These are phyloP conservation scores for Emergomyces orientalis DNA, from an alignment of 2,329 filamentous ascomycete genomes.

Conservation along the genomic window DNA sequence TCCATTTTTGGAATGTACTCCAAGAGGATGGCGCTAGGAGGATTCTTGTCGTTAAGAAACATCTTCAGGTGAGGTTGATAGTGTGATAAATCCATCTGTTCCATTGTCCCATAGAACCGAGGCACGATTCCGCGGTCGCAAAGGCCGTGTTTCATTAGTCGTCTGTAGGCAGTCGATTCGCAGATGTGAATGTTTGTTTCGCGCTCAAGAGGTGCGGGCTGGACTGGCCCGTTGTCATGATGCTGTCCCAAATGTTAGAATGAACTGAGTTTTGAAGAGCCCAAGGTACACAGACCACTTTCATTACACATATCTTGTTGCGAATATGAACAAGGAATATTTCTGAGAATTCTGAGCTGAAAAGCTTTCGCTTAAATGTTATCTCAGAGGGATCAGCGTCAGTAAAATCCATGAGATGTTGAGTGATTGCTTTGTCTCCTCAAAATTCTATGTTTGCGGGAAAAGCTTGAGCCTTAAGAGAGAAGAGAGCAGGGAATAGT, in stretches of 20 bases:
- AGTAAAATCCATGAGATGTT: constrained; percentile 4
- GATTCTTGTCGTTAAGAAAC: no score
- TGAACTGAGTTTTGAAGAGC: neutral
- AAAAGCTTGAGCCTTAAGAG: neutral
- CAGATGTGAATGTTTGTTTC: constrained; percentile 8
- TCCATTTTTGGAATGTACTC: constrained; percentile 10
- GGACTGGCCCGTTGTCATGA: constrained; percentile 3
- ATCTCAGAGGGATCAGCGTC: neutral
- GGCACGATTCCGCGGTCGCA: constrained; percentile 3
- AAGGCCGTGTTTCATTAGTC: constrained; percentile 6
- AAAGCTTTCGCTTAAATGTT: constrained; percentile 2
- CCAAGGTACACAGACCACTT: constrained; percentile 1
- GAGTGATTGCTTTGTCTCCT: neutral
- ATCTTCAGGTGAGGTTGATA: neutral
- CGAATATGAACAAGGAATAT: neutral
- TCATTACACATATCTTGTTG: constrained; percentile 3
- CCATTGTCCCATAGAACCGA: constrained; percentile 6
- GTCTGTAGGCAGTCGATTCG: constrained; percentile 11
- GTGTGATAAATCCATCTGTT: constrained; percentile 1
- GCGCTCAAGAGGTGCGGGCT: neutral
- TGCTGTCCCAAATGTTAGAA: constrained; percentile 7
- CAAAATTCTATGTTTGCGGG: neutral
- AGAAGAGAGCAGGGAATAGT: neutral
- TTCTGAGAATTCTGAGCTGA: constrained; percentile 3
- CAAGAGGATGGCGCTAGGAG: constrained; percentile 14